Percentiles rank a stretch among this genome's conserved stretches.
Conservation (phyloP, 1,284 basidiomycete genomes). For the Irpex rosettiformis region DNA sequence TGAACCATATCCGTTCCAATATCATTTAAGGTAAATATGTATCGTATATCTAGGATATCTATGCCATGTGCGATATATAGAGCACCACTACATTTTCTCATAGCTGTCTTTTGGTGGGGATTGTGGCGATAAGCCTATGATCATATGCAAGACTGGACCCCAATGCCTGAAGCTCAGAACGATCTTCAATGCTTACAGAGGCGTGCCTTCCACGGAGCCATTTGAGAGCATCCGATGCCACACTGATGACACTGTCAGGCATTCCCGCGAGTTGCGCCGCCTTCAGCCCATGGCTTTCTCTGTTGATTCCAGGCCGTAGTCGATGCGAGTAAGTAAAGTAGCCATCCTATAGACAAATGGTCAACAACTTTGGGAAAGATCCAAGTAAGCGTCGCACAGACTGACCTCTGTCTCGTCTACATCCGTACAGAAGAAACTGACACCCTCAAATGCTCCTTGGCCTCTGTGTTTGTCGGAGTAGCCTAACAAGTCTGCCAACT, state of each 20-base stretch:
- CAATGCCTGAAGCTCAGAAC: conserved; percentile 25
- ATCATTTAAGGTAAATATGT: conserved; percentile 22
- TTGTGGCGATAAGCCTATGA: neutral
- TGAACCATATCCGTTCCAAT: conserved; percentile 77
- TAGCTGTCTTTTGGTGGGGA: too few species aligned
- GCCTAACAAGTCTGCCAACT: conserved; percentile 83
- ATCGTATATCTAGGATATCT: neutral
- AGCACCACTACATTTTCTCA: neutral
- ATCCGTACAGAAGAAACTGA: conserved; percentile 88
- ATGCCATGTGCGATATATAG: neutral
- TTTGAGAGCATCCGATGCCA: conserved; percentile 53
- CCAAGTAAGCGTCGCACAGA: conserved; percentile 7
- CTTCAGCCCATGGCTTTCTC: conserved; percentile 90
- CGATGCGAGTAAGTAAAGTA: conserved; percentile 84
- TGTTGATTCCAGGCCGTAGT: conserved; percentile 81
- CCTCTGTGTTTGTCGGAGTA: conserved; percentile 41
- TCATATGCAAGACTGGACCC: conserved; percentile 27
- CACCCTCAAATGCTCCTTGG: conserved; percentile 47
- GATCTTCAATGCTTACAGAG: conserved; percentile 17
- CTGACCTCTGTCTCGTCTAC: conserved; percentile 73
- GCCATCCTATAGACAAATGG: conserved; percentile 44
- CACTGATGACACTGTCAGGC: conserved; percentile 58
- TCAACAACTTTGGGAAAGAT: conserved; percentile 1
- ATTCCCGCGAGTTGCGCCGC: conserved; percentile 89
- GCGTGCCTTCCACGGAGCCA: conserved; percentile 31